Conservation (phyloP, 331 rosid species). For the Rhamnella rubrinervis region DNA sequence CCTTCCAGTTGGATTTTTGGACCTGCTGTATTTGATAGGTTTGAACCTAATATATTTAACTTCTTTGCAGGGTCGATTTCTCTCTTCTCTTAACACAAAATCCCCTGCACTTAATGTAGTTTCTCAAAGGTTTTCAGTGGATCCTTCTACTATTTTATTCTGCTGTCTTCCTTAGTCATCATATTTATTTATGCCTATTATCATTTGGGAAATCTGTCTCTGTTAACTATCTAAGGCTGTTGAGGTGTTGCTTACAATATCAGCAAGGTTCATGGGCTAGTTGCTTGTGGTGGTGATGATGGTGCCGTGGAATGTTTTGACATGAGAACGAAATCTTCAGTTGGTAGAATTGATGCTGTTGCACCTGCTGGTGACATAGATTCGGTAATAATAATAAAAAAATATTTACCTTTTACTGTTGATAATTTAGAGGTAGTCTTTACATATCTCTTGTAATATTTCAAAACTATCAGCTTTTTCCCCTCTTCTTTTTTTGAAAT, state of each 20-base stretch:
- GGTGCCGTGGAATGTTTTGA: slow-evolving; percentile 97
- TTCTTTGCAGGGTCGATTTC: slow-evolving; percentile 74
- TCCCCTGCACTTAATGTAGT: slow-evolving; percentile 91
- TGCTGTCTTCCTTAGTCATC: slow-evolving; percentile 22
- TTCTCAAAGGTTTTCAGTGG: slow-evolving; percentile 63
- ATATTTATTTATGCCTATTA: slow-evolving; percentile 8
- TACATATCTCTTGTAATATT: too few relatives aligned
- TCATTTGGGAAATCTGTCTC: not conserved
- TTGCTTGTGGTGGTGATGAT: slow-evolving; percentile 98
- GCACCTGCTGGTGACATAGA: slow-evolving; percentile 71
- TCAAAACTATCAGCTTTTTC: too few relatives aligned
- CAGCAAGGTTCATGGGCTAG: slow-evolving; percentile 86
- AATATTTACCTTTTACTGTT: too few relatives aligned
- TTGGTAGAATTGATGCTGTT: slow-evolving; percentile 83
- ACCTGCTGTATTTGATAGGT: slow-evolving; percentile 12
- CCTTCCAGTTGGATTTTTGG: not conserved
- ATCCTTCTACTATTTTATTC: slow-evolving; percentile 18
- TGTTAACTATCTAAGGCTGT: slow-evolving; percentile 18
- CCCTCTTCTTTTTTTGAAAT: too few relatives aligned
- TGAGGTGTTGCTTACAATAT: slow-evolving; percentile 31
- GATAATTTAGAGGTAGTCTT: too few relatives aligned
- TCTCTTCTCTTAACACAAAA: slow-evolving; percentile 72
- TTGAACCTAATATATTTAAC: not conserved
- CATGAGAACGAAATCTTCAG: slow-evolving; percentile 71
- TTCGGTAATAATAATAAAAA: slow-evolving; percentile 41